Base-by-base conservation (phyloP, 371 early-diverging fungal species). In the Syncephalastrum sp. region DNA sequence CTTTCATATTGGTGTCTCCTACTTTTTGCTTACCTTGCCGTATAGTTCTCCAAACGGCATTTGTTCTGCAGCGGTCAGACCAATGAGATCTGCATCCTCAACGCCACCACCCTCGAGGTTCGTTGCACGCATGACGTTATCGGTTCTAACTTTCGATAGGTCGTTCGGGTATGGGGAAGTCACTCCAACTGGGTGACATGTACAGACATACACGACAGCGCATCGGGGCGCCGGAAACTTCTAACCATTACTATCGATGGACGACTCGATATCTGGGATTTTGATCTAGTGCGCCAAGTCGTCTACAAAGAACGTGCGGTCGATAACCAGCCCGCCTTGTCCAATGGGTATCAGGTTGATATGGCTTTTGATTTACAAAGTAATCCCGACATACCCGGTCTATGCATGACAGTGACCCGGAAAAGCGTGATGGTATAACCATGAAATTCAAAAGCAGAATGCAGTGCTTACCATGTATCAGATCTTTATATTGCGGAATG, bases 161-260 rank as follows among this genome's bases (percentile, higher is more conserved):
- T 84, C 13, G 76, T 86, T n/a, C 63, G 86, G 41, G 81, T 86
- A 12, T 86, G 86, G 86, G 84, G 81, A 33, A 82, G 86, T 1
- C 86, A 86, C 58, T 60, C 75, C 33, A 81, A 85, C 47, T 89
- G 88, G 88, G 81, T 84, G 5, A 64, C 71, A 23, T 86, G 84
- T 57, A 77, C 86, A 12, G 72, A 73, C 24, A 69, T 86, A 17
- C 79, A 73, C 60, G 81, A 78, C 47, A 25, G 23, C 72, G 75
- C 47, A 44, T 48, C 56, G 17, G 33, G 59, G 12, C 49, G 64
- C 5, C 50, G 61, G 17, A 56, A 69, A 42, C 56, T 80, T 3
- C 47, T 79, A 33, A 77, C 81, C 3, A 50, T 69, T 2, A 75
- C 76, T 3, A 72, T 77, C 41, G 75, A 79, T 50, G 81, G 81